Conservation (phyloP, 1,284 basidiomycete genomes). For the Serendipita sp. region DNA sequence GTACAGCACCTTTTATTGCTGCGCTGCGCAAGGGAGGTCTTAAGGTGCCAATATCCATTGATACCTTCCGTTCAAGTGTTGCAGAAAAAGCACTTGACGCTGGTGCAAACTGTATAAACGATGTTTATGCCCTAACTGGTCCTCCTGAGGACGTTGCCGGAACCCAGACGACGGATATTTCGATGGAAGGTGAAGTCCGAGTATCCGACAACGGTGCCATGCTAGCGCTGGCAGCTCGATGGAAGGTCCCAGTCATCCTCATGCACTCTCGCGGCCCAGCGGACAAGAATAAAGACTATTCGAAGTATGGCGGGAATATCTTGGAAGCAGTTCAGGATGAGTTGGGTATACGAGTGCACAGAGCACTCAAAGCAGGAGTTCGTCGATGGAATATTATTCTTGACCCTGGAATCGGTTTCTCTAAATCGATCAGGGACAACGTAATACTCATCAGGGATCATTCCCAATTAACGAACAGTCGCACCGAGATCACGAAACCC, state of each 20-base stretch:
- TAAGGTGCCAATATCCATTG: constrained; percentile 61
- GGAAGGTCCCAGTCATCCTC: constrained; percentile 60
- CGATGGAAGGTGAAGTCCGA: constrained; percentile 44
- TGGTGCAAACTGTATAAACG: constrained; percentile 90
- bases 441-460: constrained; percentile 51
- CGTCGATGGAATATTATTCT: constrained; percentile 82
- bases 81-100: constrained; percentile 64
- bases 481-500: constrained; percentile 17
- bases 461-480: constrained; percentile 31
- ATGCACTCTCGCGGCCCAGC: constrained; percentile 79
- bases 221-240: neutral
- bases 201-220: neutral
- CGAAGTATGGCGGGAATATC: constrained; percentile 37
- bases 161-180: constrained; percentile 42
- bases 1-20: constrained; percentile 61
- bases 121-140: constrained; percentile 74
- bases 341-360: constrained; percentile 53
- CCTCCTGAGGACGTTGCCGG: constrained; percentile 32
- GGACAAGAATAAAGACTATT: constrained; percentile 57
- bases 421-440: constrained; percentile 73
- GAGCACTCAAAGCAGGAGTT: constrained; percentile 65
- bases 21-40: constrained; percentile 25
- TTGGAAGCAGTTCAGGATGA: constrained; percentile 62
- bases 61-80: constrained; percentile 83
- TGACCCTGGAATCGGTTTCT: constrained; percentile 93